Percentiles rank a stretch among this genome's conserved stretches.
These are phyloP conservation scores for Talaromyces proteolyticus DNA, from an alignment of 495 filamentous ascomycete genomes.

Conservation along the genomic window DNA sequence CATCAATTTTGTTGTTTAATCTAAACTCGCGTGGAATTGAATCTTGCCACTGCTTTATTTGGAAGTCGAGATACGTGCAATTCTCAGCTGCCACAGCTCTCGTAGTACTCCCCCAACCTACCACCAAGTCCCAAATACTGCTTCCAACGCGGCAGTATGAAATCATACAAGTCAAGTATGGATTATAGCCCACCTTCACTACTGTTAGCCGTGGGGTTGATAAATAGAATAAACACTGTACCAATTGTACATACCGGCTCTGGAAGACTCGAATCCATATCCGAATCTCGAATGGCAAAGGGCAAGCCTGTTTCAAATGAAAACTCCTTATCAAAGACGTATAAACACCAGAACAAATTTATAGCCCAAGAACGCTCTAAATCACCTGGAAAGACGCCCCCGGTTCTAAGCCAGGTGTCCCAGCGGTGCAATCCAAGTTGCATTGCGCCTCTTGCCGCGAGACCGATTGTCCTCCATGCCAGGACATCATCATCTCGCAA, in stretches of 20 bases:
- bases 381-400: constrained; percentile 48
- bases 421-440: constrained; percentile 74
- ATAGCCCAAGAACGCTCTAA: constrained; percentile 55
- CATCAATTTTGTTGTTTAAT: constrained; percentile 37
- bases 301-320: constrained; percentile 76
- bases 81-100: constrained; percentile 50
- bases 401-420: constrained; percentile 60
- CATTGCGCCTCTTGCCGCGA: constrained; percentile 63
- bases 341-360: constrained; percentile 77
- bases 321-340: constrained; percentile 75
- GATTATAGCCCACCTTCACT: constrained; percentile 18
- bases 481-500: constrained; percentile 73
- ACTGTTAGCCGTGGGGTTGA: no score
- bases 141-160: constrained; percentile 65
- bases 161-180: constrained; percentile 66
- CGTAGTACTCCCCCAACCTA: constrained; percentile 37
- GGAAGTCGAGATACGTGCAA: constrained; percentile 64
- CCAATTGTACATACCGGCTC: constrained; percentile 50
- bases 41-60: constrained; percentile 72
- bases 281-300: constrained; percentile 71
- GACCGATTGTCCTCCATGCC: constrained; percentile 70
- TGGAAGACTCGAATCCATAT: constrained; percentile 71
- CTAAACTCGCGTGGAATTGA: constrained; percentile 47
- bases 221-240: background rate
- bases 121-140: constrained; percentile 64